Evolutionary conservation across 2,329 filamentous ascomycete genomes (phyloP), one percentile per base, ranked within the genome.

Genomic region (Delphinella strobiligena): DNA sequence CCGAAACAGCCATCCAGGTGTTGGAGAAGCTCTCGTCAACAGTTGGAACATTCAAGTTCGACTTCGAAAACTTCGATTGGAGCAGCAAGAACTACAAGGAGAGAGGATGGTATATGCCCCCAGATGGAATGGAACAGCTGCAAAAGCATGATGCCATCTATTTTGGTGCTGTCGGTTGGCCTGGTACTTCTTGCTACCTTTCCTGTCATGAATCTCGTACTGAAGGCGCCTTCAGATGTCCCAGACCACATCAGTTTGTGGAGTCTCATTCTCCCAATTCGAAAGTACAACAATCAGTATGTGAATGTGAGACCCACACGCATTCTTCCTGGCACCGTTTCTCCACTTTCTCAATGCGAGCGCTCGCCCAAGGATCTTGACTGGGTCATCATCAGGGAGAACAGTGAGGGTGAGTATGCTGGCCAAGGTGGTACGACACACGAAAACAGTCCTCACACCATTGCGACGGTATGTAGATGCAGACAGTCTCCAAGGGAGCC

Each of bases 241-340:
- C 77, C 78, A 1, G 78, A 82, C 47, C 72, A 82, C 45, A 71
- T 81, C 42, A 74, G 74, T 0, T 69, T 83, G 1, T 82, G 79
- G 79, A 69, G 71, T 5, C 68, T 80, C 22, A 72, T 80, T 33
- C 62, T 83, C 5, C 75, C 75, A 14, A 81, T 83, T 50, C 72
- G 79, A 29, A 75, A 80, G 37, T 68, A 74, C 29, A 67, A 82
- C 34, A 77, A 81, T 45, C 77, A 82, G 50, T 82, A 80, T 50
- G 71, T 80, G 47, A 83, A 82, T 46, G 68, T 82, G 0, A 69
- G 79, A 1, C 80, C 56, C 0, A 67, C 63, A 5, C 53, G 61
- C 14, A 64, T 68, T 35, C 47, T 68, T 3, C 53, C 55, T 4
- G 65, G 64, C 12, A 64, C 58, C 5, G 53, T 49, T 5, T 60